Conservation (phyloP, 305 asterid genomes). For the Caryopteris hybrid region DNA sequence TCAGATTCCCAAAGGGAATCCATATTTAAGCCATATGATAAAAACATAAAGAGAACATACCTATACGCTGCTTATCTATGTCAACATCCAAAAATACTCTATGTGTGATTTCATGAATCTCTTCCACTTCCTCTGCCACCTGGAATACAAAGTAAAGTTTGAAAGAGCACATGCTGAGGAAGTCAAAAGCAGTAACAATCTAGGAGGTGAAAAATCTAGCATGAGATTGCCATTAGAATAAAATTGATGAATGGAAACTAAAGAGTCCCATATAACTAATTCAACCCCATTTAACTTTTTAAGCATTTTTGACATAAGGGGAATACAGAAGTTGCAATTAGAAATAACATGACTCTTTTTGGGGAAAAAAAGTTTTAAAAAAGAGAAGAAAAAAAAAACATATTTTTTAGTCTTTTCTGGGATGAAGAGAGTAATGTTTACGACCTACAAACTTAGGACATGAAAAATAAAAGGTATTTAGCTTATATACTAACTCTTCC, state of each 20-base stretch:
- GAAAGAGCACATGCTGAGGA: neutral
- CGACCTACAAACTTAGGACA: neutral
- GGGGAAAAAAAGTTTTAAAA: too few relatives aligned
- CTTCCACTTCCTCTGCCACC: conserved; percentile 56
- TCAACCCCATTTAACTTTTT: too few relatives aligned
- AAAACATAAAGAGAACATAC: conserved; percentile 26
- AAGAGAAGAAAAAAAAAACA: too few relatives aligned
- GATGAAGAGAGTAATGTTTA: neutral
- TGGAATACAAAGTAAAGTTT: conserved; percentile 19
- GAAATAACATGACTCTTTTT: too few relatives aligned
- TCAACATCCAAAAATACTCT: conserved; percentile 89
- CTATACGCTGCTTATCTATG: conserved; percentile 77
- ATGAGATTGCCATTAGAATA: neutral
- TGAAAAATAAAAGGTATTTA: neutral
- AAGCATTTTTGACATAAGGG: too few relatives aligned
- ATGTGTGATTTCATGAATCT: conserved; percentile 62
- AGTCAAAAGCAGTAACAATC: neutral
- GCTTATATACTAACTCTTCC: neutral
- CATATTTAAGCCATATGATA: neutral
- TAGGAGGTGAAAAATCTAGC: neutral
- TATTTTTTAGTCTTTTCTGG: too few relatives aligned
- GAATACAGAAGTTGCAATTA: too few relatives aligned
- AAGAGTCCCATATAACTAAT: too few relatives aligned
- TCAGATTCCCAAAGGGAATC: neutral
- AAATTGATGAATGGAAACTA: conserved; percentile 1